These are phyloP conservation scores for Ophiostoma pallidulum DNA, from an alignment of 2,329 filamentous ascomycete genomes.

Conservation along the genomic window DNA sequence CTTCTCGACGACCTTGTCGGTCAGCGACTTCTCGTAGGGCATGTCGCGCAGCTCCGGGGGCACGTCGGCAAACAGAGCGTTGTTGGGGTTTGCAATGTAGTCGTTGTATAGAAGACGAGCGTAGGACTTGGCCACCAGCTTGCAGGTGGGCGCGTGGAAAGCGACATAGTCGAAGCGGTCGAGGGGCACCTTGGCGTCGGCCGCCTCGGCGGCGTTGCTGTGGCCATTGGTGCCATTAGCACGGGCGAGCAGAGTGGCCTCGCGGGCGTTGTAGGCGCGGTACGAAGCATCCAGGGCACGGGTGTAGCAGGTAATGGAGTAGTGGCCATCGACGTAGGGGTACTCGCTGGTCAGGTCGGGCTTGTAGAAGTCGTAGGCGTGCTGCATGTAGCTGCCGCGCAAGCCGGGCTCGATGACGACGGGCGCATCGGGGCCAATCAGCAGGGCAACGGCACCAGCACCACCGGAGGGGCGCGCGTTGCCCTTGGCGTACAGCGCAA, in stretches of 20 bases:
- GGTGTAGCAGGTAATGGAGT: slow-evolving; percentile 72
- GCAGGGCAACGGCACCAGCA: slow-evolving; percentile 68
- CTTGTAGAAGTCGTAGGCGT: slow-evolving; percentile 88
- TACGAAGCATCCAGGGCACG: slow-evolving; percentile 74
- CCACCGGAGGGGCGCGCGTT: slow-evolving; percentile 73
- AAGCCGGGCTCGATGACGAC: slow-evolving; percentile 70
- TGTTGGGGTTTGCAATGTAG: slow-evolving; percentile 61
- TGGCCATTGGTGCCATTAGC: slow-evolving; percentile 33
- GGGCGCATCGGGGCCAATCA: slow-evolving; percentile 69
- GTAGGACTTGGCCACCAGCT: slow-evolving; percentile 78
- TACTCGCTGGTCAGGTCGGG: slow-evolving; percentile 81
- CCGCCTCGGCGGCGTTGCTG: slow-evolving; percentile 40
- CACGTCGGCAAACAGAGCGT: slow-evolving; percentile 62
- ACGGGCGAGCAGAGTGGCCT: slow-evolving; percentile 40
- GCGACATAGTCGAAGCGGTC: slow-evolving; percentile 77
- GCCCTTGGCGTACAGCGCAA: slow-evolving; percentile 78
- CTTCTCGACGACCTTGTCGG: slow-evolving; percentile 78
- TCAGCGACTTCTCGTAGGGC: slow-evolving; percentile 69
- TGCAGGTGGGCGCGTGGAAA: slow-evolving; percentile 82
- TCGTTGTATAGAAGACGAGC: slow-evolving; percentile 79
- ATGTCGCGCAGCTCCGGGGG: slow-evolving; percentile 67
- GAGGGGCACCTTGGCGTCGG: slow-evolving; percentile 49
- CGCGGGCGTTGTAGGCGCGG: slow-evolving; percentile 68
- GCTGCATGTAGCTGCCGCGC: slow-evolving; percentile 70
- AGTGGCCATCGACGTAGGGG: slow-evolving; percentile 76